Conservation (phyloP, 2,329 filamentous ascomycete species). For the Monilinia polystroma region DNA sequence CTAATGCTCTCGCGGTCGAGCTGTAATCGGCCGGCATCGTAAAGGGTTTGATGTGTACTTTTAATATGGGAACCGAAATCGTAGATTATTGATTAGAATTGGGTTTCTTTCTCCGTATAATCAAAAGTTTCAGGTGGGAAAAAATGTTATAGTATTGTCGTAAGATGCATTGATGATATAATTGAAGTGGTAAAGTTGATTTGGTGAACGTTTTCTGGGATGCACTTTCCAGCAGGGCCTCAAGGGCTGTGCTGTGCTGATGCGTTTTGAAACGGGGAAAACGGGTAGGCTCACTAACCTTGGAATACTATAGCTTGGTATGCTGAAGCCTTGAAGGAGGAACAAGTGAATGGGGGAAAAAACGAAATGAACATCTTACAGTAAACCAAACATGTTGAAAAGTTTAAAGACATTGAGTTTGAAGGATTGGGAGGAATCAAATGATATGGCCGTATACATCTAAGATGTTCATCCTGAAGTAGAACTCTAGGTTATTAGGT, state of each 20-base stretch:
- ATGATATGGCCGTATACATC: neutral
- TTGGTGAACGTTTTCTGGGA: slow-evolving; percentile 3
- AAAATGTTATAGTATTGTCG: neutral
- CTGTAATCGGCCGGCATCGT: slow-evolving; percentile 53
- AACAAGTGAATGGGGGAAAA: neutral
- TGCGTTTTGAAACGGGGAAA: slow-evolving; percentile 18
- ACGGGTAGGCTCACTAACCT: slow-evolving; percentile 4
- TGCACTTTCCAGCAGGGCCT: neutral
- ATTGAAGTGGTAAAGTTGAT: neutral
- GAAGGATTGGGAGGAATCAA: neutral
- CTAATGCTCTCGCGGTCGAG: slow-evolving; percentile 51
- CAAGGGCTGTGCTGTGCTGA: slow-evolving; percentile 17
- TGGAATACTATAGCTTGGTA: neutral
- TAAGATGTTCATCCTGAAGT: neutral
- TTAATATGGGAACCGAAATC: neutral
- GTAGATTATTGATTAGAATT: neutral
- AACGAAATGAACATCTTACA: neutral
- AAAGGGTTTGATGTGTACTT: neutral
- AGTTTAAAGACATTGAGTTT: neutral
- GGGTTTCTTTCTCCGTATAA: neutral
- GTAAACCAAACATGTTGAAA: neutral
- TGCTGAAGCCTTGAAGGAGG: neutral
- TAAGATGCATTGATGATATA: slow-evolving; percentile 16
- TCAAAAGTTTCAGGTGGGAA: neutral
- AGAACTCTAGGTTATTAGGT: too few species aligned